Conservation (phyloP, 768 basidiomycete species). For the Boletus rufocinnamomeus region DNA sequence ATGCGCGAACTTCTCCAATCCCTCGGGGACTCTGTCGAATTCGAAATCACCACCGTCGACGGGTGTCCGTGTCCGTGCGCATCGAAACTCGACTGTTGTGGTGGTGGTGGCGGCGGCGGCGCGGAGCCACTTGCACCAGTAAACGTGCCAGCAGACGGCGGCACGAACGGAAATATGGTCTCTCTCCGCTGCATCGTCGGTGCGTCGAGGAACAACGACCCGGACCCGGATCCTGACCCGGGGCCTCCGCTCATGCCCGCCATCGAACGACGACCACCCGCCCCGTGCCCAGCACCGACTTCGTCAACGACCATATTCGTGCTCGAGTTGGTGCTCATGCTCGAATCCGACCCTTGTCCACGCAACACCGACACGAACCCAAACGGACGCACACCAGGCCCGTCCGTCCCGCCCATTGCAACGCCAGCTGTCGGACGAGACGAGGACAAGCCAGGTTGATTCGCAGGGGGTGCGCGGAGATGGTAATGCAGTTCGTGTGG, state of each 20-base stretch:
- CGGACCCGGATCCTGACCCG: not conserved
- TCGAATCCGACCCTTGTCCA: conserved; percentile 24
- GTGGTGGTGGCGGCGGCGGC: not conserved
- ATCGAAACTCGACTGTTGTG: conserved; percentile 8
- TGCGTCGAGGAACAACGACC: conserved; percentile 16
- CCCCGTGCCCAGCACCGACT: not conserved
- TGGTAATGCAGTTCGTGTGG: conserved; percentile 8
- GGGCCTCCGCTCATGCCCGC: not conserved
- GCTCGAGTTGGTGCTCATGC: conserved; percentile 16
- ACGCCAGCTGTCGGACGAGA: conserved; percentile 5
- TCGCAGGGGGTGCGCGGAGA: conserved; percentile 11
- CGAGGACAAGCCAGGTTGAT: conserved; percentile 6
- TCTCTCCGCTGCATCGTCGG: conserved; percentile 17
- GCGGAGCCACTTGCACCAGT: not conserved
- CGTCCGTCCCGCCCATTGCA: conserved; percentile 9
- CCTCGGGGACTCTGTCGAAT: conserved; percentile 11
- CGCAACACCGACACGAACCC: conserved; percentile 17
- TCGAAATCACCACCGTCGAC: conserved; percentile 9
- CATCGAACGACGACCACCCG: conserved; percentile 11
- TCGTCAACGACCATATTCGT: conserved; percentile 18
- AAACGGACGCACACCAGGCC: conserved; percentile 13
- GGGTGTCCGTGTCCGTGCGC: not conserved
- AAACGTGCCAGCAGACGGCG: conserved; percentile 14
- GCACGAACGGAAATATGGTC: conserved; percentile 6
- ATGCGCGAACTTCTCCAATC: conserved; percentile 17